Evolutionary conservation across 495 filamentous ascomycete species (phyloP), one percentile per base, ranked within the genome.

Genomic region (Jackrogersella minutella): DNA sequence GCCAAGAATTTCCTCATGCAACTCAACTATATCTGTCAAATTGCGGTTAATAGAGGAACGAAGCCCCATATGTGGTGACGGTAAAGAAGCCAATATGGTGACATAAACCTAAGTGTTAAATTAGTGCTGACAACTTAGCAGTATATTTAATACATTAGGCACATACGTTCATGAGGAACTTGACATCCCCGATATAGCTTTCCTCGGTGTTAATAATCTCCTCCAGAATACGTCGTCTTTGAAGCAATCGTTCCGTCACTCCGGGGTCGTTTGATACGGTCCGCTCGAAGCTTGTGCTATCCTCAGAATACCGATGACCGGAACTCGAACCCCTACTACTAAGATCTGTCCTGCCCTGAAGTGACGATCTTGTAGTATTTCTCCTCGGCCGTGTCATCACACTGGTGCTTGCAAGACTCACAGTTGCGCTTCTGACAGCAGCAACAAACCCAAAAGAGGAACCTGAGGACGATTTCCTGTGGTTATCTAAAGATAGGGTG

Each of bases 161-260:
- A 70, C 79, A 36, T 62, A 96, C 95, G 73, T 93, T 92, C 68
- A 90, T 86, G 58, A 99, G 80, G 50, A 93, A 90, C 69, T 91
- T 91, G 52, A 98, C 75, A 63, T 96, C 94, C 14, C 86, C 86
- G 56, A 97, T 85, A 77, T 98, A 98, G 66, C 91, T 88, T 70
- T 93, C 90, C 76, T 98, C 95, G 0, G 93, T 94, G 40, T 76
- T 83, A 52, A 97, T 83, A 16, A 99, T 78, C 74, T 99, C 95
- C 66, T 92, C 90, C 37, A 98, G 73, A 16, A 93, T 87, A 57
- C 86, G 86, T 8, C 91, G 87, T 51, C 95, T 84, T 67, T 93
- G 89, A 37, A 89, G 70, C 10, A 92, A 83, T 19, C 95, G 83
- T 52, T 85, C 84, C 40, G 85, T 85, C 21, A 90, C 88, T n/a